These are phyloP conservation scores for Lichina pygmaea DNA, from an alignment of 495 filamentous ascomycete species.

Conservation along the genomic window DNA sequence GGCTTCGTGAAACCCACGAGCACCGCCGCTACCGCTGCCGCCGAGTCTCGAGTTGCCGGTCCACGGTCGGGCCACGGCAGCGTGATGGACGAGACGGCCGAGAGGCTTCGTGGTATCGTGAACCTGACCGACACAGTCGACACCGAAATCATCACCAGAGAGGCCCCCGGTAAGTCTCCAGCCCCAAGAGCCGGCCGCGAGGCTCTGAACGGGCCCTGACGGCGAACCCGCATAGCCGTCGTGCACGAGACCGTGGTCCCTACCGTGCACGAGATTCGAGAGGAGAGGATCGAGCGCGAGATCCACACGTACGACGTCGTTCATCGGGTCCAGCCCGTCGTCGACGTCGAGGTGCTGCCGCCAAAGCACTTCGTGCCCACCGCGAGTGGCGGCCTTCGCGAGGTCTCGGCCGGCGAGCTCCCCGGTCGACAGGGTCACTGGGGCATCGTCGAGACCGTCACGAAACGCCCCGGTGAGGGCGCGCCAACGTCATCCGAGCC, in stretches of 20 bases:
- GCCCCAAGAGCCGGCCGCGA: neutral
- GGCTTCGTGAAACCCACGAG: neutral
- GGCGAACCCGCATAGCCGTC: slow-evolving; percentile 15
- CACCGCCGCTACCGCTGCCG: neutral
- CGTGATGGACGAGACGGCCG: neutral
- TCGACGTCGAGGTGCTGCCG: slow-evolving; percentile 19
- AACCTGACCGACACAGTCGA: neutral
- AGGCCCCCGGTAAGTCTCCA: neutral
- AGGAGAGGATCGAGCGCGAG: slow-evolving; percentile 25
- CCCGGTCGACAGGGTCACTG: slow-evolving; percentile 9
- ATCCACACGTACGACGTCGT: slow-evolving; percentile 27
- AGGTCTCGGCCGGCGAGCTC: slow-evolving; percentile 7
- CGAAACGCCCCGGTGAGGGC: slow-evolving; percentile 1
- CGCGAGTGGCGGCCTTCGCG: slow-evolving; percentile 9
- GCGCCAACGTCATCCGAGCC: neutral
- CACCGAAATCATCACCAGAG: neutral
- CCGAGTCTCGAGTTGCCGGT: neutral
- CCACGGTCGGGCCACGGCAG: neutral
- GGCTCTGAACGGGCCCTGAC: neutral
- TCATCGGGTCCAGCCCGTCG: slow-evolving; percentile 24
- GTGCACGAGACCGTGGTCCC: slow-evolving; percentile 23
- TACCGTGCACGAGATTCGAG: slow-evolving; percentile 17
- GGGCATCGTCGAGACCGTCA: slow-evolving; percentile 11
- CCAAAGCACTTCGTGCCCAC: slow-evolving; percentile 11
- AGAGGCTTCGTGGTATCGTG: neutral